phyloP scores from a whole-genome alignment of 1,284 basidiomycete species.

The Takashimella tepidaria region DNA sequence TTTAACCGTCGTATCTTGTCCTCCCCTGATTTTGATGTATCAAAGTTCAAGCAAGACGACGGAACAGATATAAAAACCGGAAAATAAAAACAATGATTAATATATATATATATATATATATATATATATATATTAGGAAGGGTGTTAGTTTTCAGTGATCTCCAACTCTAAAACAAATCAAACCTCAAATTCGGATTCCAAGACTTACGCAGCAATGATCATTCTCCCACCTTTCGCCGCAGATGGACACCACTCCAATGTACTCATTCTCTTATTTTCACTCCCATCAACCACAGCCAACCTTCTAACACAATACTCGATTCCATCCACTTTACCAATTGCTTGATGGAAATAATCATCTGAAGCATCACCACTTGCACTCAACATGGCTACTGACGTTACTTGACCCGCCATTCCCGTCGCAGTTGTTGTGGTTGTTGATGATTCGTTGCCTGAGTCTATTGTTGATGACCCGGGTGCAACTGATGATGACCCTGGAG shows the following conservation, averaged over 20 bases:
- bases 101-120: too few species aligned
- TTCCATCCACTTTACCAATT: slow-evolving; percentile 17
- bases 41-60: too few species aligned
- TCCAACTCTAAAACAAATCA: too few species aligned
- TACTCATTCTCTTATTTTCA: slow-evolving; percentile 42
- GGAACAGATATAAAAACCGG: too few species aligned
- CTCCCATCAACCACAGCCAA: slow-evolving; percentile 32
- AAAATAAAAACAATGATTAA: neutral
- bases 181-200: neutral
- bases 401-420: too few species aligned
- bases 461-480: too few species aligned
- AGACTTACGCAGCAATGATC: slow-evolving; percentile 44
- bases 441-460: neutral
- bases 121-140: too few species aligned
- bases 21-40: slow-evolving; percentile 35
- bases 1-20: slow-evolving; percentile 41
- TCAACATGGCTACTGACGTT: too few species aligned
- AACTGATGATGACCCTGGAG: too few species aligned
- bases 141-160: too few species aligned
- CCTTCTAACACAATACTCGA: slow-evolving; percentile 29
- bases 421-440: too few species aligned
- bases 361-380: slow-evolving; percentile 1
- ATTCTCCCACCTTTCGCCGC: slow-evolving; percentile 19
- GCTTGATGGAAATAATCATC: slow-evolving; percentile 24
- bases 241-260: slow-evolving; percentile 36